phyloP scores from a whole-genome alignment of 768 basidiomycete species.

The Kwoniella dendrophila region DNA sequence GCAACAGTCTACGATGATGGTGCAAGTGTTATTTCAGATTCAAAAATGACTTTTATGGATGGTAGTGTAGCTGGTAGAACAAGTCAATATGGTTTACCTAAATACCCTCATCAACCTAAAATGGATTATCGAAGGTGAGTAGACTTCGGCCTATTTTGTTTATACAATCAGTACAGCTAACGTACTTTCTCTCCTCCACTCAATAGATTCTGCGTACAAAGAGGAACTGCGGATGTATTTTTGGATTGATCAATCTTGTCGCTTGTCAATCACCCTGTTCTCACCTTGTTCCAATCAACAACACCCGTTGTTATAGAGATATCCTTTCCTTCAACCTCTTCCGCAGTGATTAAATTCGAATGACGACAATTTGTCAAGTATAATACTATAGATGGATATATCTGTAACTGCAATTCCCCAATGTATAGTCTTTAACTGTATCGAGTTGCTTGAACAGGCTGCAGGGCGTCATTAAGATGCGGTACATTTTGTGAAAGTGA shows the following conservation, averaged over 20 bases:
- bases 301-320: too few relatives aligned
- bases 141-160: background rate
- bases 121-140: slow-evolving; percentile 47
- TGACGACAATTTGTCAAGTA: too few relatives aligned
- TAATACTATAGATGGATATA: too few relatives aligned
- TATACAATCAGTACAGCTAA: background rate
- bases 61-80: slow-evolving; percentile 40
- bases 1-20: slow-evolving; percentile 40
- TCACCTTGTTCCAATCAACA: background rate
- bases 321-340: background rate
- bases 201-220: slow-evolving; percentile 50
- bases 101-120: slow-evolving; percentile 42
- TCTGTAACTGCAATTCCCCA: too few relatives aligned
- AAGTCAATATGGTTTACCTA: slow-evolving; percentile 48
- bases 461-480: too few relatives aligned
- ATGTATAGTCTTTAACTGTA: too few relatives aligned
- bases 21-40: slow-evolving; percentile 36
- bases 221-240: slow-evolving; percentile 50
- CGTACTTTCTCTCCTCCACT: background rate
- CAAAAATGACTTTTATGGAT: slow-evolving; percentile 48
- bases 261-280: background rate
- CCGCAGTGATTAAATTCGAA: background rate
- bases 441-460: too few relatives aligned
- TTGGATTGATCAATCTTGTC: slow-evolving; percentile 22
- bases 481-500: too few relatives aligned